phyloP scores from a whole-genome alignment of 2,329 filamentous ascomycete genomes.

The Scleromitrula shiraiana region DNA sequence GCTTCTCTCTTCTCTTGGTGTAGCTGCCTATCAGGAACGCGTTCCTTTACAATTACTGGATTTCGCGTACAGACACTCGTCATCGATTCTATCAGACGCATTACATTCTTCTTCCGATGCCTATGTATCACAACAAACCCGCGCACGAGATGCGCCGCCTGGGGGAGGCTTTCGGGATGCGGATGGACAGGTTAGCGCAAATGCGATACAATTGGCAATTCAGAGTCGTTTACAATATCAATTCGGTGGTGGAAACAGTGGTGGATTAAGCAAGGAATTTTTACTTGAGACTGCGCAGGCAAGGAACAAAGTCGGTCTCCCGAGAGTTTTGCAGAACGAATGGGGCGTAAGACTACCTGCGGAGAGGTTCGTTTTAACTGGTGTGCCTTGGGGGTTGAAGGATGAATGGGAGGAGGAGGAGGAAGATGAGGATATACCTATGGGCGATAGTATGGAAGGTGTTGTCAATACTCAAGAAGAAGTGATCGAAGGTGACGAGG shows the following conservation, averaged over 20 bases:
- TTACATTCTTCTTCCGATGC: conserved; percentile 62
- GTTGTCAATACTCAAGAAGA: conserved; percentile 31
- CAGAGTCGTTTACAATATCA: conserved; percentile 59
- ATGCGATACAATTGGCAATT: conserved; percentile 66
- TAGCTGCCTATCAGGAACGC: conserved; percentile 72
- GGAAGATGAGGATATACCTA: conserved; percentile 29
- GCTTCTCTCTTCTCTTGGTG: conserved; percentile 69
- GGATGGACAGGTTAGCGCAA: conserved; percentile 45
- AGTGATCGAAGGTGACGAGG: conserved; percentile 29
- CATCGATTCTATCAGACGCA: conserved; percentile 61
- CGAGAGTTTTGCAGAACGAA: conserved; percentile 53
- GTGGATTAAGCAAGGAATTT: conserved; percentile 63
- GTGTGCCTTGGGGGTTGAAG: conserved; percentile 55
- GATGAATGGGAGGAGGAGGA: conserved; percentile 49
- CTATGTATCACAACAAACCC: conserved; percentile 41
- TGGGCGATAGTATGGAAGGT: conserved; percentile 34
- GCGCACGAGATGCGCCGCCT: conserved; percentile 27
- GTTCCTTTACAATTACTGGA: conserved; percentile 77
- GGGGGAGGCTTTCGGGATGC: conserved; percentile 26
- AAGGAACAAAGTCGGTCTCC: conserved; percentile 59
- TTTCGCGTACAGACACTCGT: conserved; percentile 78
- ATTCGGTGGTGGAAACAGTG: conserved; percentile 47
- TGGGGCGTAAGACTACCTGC: conserved; percentile 61
- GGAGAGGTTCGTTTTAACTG: conserved; percentile 61
- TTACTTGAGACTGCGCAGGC: conserved; percentile 66